Conservation (phyloP, 2,329 filamentous ascomycete genomes). For the Phoma sp. region DNA sequence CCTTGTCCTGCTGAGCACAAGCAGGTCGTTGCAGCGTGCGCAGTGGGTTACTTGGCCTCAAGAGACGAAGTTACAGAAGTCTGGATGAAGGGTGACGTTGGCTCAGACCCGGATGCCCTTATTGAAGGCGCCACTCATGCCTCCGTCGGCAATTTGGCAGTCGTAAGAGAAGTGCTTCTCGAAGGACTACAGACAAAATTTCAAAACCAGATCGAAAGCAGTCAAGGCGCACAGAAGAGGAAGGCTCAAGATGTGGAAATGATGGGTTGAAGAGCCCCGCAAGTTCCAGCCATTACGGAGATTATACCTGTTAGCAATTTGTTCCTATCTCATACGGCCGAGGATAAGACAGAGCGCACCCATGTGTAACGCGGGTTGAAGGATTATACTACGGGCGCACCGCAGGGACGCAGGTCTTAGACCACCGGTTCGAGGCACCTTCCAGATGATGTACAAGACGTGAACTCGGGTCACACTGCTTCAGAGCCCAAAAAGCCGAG, state of each 20-base stretch:
- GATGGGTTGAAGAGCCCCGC: slow-evolving; percentile 30
- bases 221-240: slow-evolving; percentile 30
- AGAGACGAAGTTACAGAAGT: slow-evolving; percentile 92
- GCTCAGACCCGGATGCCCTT: slow-evolving; percentile 57
- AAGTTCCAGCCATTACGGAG: neutral
- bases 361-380: neutral
- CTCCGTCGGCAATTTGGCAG: slow-evolving; percentile 63
- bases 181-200: slow-evolving; percentile 52
- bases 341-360: neutral
- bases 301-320: neutral
- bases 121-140: slow-evolving; percentile 69
- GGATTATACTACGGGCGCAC: slow-evolving; percentile 5
- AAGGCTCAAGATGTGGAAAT: slow-evolving; percentile 43
- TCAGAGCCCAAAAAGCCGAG: slow-evolving; percentile 7
- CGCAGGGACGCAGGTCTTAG: slow-evolving; percentile 12
- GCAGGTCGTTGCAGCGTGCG: slow-evolving; percentile 79
- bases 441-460: neutral
- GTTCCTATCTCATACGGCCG: neutral
- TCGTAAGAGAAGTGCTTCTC: slow-evolving; percentile 66
- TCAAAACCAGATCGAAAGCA: slow-evolving; percentile 24
- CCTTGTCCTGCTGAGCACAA: slow-evolving; percentile 82
- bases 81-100: slow-evolving; percentile 82
- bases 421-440: neutral
- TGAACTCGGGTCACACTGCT: slow-evolving; percentile 6
- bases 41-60: slow-evolving; percentile 84